Base-by-base conservation (phyloP, 176 grass and related monocot genomes). In the Bonia amplexicaulis region DNA sequence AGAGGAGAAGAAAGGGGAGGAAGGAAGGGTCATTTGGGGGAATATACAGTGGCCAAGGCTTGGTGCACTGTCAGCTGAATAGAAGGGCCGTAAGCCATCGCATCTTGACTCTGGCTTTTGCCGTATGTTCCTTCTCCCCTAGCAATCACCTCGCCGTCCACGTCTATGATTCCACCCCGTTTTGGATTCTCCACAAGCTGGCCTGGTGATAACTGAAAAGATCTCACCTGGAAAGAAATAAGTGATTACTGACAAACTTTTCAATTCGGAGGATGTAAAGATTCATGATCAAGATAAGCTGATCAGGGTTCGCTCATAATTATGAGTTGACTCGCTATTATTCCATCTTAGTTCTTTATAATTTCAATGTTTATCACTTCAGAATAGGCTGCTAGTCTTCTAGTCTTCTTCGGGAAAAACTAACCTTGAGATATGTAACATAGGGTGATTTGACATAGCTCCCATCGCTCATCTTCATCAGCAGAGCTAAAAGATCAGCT, bases 121-220 rank as follows among this genome's bases (percentile, higher is more conserved):
- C 59, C 48, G 13, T 67, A 58, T 2, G 54, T 58, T 52, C 57
- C 78, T 74, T 91, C 85, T 67, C 92, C 91, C 76, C 89, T 93
- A 3, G 95, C 87, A 82, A 98, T 88, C 41, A 90, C 90, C 87
- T 97, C 95, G 7, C 92, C 95, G 26, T 97, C 95, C 27, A 87
- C 88, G 62, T 97, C 95, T 76, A 97, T 25, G 61, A 95, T 97
- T 31, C 95, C 92, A 25, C 89, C 87, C 48, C 54, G 85, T 53
- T 48, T 79, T 0, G 74, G 69, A 65, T 95, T 77, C 53, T 82
- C 92, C 2, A 93, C 85, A 46, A 78, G 85, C 42, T 42, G 71
- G 0, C 92, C 92, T 11, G 92, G 87, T 26, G 87, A 86, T 70
- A 97, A 75, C 48, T 47, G 49, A 47, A 97, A 89, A 3, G 87